Percentiles rank a stretch among this genome's conserved stretches.
Evolutionary conservation across 768 basidiomycete species (phyloP).

Genomic region (Mycena epipterygia): DNA sequence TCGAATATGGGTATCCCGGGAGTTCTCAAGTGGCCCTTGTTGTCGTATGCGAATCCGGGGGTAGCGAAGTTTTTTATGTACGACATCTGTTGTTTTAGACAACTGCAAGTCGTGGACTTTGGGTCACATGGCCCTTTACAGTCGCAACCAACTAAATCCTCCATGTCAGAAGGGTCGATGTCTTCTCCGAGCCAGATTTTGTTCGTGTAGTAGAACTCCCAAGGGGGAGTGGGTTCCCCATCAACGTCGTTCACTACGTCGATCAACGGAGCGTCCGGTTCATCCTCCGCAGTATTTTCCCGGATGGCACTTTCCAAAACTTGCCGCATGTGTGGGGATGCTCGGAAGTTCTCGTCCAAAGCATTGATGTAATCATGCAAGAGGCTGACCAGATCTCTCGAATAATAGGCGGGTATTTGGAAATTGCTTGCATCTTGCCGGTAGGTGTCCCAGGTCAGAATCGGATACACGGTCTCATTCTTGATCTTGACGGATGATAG

Average conservation of each 20-base stretch:
- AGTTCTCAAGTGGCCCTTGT: constrained; percentile 64
- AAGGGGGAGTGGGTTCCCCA: constrained; percentile 76
- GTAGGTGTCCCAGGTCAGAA: constrained; percentile 55
- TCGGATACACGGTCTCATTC: constrained; percentile 30
- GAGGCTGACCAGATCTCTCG: constrained; percentile 70
- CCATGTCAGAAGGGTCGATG: constrained; percentile 75
- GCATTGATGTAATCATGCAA: constrained; percentile 78
- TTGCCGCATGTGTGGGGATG: constrained; percentile 58
- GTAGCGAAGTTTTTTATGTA: constrained; percentile 48
- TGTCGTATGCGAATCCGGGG: constrained; percentile 78
- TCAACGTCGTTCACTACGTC: constrained; percentile 78
- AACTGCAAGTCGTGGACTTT: constrained; percentile 78
- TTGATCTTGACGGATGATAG: not conserved
- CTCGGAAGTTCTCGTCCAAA: constrained; percentile 55
- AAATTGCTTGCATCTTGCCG: constrained; percentile 51
- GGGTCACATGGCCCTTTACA: constrained; percentile 86
- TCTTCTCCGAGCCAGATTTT: constrained; percentile 79
- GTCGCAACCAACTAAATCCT: constrained; percentile 73
- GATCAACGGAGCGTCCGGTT: constrained; percentile 79
- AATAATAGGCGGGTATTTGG: constrained; percentile 47
- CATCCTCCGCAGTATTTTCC: constrained; percentile 75
- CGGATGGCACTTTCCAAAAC: constrained; percentile 77
- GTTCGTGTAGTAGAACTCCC: constrained; percentile 93
- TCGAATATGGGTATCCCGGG: constrained; percentile 81
- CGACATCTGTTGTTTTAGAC: constrained; percentile 69